These are phyloP conservation scores for Lycium ferocissimum DNA, from an alignment of 257 asterid species.

Conservation along the genomic window DNA sequence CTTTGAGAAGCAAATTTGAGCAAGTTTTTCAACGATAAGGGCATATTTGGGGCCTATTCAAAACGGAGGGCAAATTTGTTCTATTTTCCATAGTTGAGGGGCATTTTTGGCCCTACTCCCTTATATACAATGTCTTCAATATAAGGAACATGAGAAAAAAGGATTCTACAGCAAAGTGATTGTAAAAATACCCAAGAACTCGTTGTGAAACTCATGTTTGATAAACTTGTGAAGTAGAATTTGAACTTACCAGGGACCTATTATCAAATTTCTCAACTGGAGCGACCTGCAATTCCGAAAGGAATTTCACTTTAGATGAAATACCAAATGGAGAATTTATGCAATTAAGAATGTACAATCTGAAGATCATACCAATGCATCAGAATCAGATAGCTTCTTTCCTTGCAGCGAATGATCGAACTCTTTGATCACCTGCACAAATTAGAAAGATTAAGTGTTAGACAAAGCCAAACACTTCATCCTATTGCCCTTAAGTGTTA, in stretches of 20 bases:
- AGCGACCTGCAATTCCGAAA: conserved; percentile 46
- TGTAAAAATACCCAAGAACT: too few relatives aligned
- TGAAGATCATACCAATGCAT: conserved; percentile 44
- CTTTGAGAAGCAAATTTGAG: too few relatives aligned
- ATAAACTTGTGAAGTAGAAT: background rate
- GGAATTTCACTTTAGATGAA: conserved; percentile 5
- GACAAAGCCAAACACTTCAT: background rate
- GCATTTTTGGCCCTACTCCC: too few relatives aligned
- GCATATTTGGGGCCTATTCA: too few relatives aligned
- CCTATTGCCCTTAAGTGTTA: background rate
- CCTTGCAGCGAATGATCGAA: conserved; percentile 37
- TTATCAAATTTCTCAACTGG: conserved; percentile 39
- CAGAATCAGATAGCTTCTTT: conserved; percentile 40
- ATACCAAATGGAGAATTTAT: background rate
- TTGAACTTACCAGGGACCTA: conserved; percentile 67
- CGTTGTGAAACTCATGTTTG: background rate
- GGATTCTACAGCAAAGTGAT: too few relatives aligned
- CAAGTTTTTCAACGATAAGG: too few relatives aligned
- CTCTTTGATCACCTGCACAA: conserved; percentile 46
- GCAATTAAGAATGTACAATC: background rate
- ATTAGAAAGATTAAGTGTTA: background rate
- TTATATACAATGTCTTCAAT: too few relatives aligned
- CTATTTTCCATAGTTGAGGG: too few relatives aligned
- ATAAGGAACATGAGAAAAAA: too few relatives aligned
- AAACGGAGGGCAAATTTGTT: too few relatives aligned